phyloP scores from a whole-genome alignment of 2,329 filamentous ascomycete species.

The Plenodomus biglobosus region DNA sequence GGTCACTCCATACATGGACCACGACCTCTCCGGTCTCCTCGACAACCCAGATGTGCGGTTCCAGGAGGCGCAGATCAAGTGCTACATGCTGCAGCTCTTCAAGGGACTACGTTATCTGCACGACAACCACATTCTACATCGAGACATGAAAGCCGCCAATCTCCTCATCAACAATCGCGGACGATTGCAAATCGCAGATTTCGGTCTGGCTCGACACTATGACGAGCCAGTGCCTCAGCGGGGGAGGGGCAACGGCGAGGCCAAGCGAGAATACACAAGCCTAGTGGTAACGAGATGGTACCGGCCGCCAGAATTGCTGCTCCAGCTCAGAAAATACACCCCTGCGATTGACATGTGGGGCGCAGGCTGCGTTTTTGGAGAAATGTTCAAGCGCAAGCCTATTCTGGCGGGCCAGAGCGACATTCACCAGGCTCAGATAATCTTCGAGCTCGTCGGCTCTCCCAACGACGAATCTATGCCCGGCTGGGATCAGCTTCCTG shows the following conservation, averaged over 20 bases:
- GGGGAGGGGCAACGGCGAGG: conserved; percentile 79
- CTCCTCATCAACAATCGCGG: conserved; percentile 93
- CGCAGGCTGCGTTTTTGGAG: conserved; percentile 97
- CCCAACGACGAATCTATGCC: conserved; percentile 93
- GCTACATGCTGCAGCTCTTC: conserved; percentile 91
- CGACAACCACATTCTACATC: conserved; percentile 80
- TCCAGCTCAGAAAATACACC: conserved; percentile 90
- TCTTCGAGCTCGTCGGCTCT: conserved; percentile 88
- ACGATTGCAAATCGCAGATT: conserved; percentile 94
- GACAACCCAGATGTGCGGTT: conserved; percentile 92
- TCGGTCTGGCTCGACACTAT: conserved; percentile 90
- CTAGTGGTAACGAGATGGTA: conserved; percentile 98
- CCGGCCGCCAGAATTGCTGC: conserved; percentile 84
- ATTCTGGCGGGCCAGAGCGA: conserved; percentile 91
- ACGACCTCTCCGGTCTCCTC: conserved; percentile 94
- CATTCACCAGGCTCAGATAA: conserved; percentile 84
- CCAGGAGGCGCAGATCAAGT: conserved; percentile 90
- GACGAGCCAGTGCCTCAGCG: conserved; percentile 78
- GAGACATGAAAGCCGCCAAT: conserved; percentile 99
- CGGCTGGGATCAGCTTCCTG: conserved; percentile 79
- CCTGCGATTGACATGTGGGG: conserved; percentile 98
- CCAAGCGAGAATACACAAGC: conserved; percentile 89
- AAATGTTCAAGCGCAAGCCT: conserved; percentile 93
- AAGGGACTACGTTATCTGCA: conserved; percentile 90
- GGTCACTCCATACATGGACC: conserved; percentile 98